These are phyloP conservation scores for Trichosporon coremiiforme DNA, from an alignment of 1,284 basidiomycete species.

Conservation along the genomic window DNA sequence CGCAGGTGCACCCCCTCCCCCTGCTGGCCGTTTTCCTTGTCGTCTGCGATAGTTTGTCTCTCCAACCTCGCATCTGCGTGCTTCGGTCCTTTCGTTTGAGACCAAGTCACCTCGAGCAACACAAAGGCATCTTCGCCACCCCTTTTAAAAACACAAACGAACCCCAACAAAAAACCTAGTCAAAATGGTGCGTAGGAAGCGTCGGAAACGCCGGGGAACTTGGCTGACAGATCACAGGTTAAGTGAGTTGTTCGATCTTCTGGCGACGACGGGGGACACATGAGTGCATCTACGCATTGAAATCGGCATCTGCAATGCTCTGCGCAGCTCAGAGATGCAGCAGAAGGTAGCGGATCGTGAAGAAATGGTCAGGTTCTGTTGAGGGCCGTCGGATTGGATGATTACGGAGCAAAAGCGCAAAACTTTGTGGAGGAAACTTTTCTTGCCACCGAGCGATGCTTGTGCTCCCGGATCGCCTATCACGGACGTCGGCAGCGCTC, in stretches of 20 bases:
- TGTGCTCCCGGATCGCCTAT: background rate
- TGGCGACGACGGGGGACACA: background rate
- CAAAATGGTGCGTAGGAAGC: constrained; percentile 50
- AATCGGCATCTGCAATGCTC: background rate
- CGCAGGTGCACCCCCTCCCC: constrained; percentile 15
- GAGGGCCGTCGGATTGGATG: background rate
- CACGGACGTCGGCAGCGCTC: background rate
- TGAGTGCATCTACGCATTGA: background rate
- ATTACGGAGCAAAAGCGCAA: background rate
- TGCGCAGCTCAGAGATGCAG: background rate
- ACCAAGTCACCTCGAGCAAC: constrained; percentile 20
- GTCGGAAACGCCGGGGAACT: background rate
- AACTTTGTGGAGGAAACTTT: background rate
- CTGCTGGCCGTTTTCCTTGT: constrained; percentile 17
- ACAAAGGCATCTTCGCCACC: constrained; percentile 12
- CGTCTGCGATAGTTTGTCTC: constrained; percentile 19
- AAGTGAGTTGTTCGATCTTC: constrained; percentile 40
- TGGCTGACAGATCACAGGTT: constrained; percentile 45
- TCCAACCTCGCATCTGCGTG: constrained; percentile 20
- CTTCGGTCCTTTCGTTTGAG: constrained; percentile 24
- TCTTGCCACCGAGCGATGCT: constrained; percentile 4
- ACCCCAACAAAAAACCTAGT: constrained; percentile 35
- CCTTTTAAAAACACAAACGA: constrained; percentile 24
- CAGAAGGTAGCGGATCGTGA: background rate
- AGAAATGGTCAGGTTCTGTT: background rate